A percentile compares a stretch with the other conserved stretches of the same genome.
Evolutionary conservation across 441 rosid species (phyloP).

Genomic region (Metrosideros polymorpha): DNA sequence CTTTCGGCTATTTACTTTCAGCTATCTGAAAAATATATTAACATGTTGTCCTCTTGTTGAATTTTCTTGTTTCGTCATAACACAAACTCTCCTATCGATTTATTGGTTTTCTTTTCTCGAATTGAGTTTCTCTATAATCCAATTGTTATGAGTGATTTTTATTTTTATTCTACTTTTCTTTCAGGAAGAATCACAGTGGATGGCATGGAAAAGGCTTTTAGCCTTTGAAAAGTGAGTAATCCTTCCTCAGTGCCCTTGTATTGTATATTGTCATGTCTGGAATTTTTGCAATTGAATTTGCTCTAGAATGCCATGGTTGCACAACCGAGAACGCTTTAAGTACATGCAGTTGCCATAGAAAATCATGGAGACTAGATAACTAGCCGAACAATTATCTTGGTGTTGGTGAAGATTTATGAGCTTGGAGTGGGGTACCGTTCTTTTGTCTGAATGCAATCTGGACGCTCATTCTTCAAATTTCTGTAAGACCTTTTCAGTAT

Average conservation of each 20-base stretch:
- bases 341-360: background rate
- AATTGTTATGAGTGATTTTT: background rate
- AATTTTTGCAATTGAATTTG: background rate
- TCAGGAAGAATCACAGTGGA: slow-evolving; percentile 94
- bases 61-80: background rate
- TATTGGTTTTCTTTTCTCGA: background rate
- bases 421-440: background rate
- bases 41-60: background rate
- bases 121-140: background rate
- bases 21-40: background rate
- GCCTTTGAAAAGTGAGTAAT: slow-evolving; percentile 80
- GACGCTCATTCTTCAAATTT: background rate
- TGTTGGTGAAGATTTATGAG: background rate
- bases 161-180: background rate
- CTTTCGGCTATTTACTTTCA: background rate
- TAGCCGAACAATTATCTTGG: background rate
- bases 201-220: slow-evolving; percentile 86
- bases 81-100: background rate
- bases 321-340: background rate
- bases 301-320: background rate
- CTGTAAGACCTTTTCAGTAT: background rate
- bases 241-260: background rate
- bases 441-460: background rate
- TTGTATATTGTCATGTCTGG: background rate
- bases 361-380: background rate